phyloP scores from a whole-genome alignment of 2,329 filamentous ascomycete species.

The Calonectria ilicicola region DNA sequence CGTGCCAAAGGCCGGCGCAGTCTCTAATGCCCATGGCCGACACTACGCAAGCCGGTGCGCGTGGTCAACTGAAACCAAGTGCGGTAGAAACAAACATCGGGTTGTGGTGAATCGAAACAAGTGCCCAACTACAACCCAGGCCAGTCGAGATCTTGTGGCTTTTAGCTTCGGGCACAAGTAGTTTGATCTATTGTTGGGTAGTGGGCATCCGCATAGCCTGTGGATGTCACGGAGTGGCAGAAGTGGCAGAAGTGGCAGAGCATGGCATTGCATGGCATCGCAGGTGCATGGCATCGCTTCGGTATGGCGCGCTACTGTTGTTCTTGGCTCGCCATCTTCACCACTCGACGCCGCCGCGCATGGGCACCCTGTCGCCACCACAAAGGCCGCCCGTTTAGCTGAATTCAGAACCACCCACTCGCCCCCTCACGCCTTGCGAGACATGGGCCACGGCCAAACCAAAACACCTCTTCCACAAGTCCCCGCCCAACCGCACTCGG shows the following conservation, averaged over 20 bases:
- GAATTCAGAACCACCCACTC: constrained; percentile 2
- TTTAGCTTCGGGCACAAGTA: background rate
- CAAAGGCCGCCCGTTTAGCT: constrained; percentile 2
- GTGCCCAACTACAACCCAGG: background rate
- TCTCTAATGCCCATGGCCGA: background rate
- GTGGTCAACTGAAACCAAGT: background rate
- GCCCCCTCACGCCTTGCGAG: background rate
- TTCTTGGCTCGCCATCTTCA: background rate
- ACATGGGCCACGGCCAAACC: background rate
- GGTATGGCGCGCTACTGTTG: constrained; percentile 7
- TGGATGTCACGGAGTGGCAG: background rate
- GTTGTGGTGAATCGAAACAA: constrained; percentile 4
- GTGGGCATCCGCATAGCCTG: background rate
- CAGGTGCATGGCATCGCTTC: background rate
- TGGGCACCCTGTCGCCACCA: constrained; percentile 11
- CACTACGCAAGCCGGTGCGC: background rate
- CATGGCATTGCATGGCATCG: background rate
- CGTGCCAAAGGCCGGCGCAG: background rate
- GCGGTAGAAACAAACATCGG: background rate
- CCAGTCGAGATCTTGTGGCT: background rate
- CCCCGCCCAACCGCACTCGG: constrained; percentile 36
- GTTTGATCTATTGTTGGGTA: background rate
- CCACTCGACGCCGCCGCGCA: background rate
- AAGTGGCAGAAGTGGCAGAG: background rate
- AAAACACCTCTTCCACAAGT: constrained; percentile 6